Base-by-base conservation (phyloP, 257 asterid species). In the Solanum commersonii region DNA sequence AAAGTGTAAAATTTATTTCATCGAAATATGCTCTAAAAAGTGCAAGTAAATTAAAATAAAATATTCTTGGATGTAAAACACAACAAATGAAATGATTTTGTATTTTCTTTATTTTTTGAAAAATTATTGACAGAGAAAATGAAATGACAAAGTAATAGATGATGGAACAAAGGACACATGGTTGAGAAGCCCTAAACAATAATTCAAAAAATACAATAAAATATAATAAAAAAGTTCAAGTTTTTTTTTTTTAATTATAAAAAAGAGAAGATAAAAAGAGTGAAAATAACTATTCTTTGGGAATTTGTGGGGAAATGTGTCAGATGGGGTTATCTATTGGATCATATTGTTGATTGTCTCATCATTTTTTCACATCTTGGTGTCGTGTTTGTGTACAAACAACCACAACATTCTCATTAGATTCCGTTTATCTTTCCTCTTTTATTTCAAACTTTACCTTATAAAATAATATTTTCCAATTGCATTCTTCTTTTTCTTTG, bases 91-190 rank as follows among this genome's bases (percentile, higher is more conserved):
- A 86, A 81, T 76, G 63, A 79, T 52, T 27, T 14, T 25, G 25
- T 59, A 84, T 65, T 84, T 65, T 23, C 63, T 35, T 42, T 14
- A 65, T 84, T n/a, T 23, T 37, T 35, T 35, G n/a, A 34, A 83
- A 84, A 59, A 29, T 35, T 60, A 84, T 23, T 31, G 37, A 89
- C 33, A 65, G 70, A 31, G 89, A 92, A 89, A 91, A 87, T 67
- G 87, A 84, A 87, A 37, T 59, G 91, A 89, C 94, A 88, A 89
- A 88, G 60, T 67, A 89, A 27, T 82, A 87, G 46, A 91, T 87
- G 94, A 87, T 92, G 92, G 49, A 63, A 88, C 35, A 89, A 87
- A 87, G 90, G 93, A 92, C 95, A 89, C 90, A 89, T 78, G 20
- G 20, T 67, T 89, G 37, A 25, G 42, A 67, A 85, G 20, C 60